A percentile compares a stretch with the other conserved stretches of the same genome.
Evolutionary conservation across 2,329 filamentous ascomycete species (phyloP).

Genomic region (Botrytis fabae): DNA sequence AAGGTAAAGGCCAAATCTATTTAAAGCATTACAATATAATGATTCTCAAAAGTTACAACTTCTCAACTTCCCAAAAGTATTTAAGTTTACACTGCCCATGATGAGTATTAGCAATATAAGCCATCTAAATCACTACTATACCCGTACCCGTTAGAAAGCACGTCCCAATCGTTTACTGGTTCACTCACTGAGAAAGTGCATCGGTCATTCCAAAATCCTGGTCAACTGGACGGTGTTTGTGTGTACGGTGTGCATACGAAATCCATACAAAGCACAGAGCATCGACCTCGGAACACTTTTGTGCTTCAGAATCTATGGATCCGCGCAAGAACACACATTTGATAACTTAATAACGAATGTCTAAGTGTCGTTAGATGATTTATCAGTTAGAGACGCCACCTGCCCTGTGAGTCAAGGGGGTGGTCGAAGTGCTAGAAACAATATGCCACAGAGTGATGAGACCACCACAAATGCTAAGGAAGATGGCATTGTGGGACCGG

Average conservation of each 20-base stretch:
- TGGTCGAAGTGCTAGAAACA: constrained; percentile 29
- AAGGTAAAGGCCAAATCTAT: background rate
- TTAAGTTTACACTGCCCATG: background rate
- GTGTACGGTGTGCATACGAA: background rate
- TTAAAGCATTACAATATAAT: constrained; percentile 9
- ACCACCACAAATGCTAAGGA: constrained; percentile 29
- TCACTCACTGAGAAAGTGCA: background rate
- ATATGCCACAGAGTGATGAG: constrained; percentile 38
- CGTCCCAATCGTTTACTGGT: constrained; percentile 21
- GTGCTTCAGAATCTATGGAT: constrained; percentile 22
- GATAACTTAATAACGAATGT: background rate
- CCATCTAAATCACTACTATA: constrained; percentile 2
- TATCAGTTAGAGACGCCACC: constrained; percentile 19
- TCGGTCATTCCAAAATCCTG: background rate
- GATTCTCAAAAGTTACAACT: background rate
- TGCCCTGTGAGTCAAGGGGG: constrained; percentile 23
- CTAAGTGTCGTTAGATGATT: constrained; percentile 24
- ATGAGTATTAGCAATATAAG: background rate
- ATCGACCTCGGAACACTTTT: constrained; percentile 22
- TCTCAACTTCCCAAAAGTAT: background rate
- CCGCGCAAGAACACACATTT: constrained; percentile 15
- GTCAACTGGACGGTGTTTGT: background rate
- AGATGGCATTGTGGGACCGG: constrained; percentile 29
- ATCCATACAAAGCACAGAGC: constrained; percentile 23
- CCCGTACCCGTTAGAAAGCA: constrained; percentile 6